Percentiles rank a stretch among this genome's conserved stretches.
These are phyloP conservation scores for Aquilaria agallochum DNA, from an alignment of 441 rosid genomes.

Conservation along the genomic window DNA sequence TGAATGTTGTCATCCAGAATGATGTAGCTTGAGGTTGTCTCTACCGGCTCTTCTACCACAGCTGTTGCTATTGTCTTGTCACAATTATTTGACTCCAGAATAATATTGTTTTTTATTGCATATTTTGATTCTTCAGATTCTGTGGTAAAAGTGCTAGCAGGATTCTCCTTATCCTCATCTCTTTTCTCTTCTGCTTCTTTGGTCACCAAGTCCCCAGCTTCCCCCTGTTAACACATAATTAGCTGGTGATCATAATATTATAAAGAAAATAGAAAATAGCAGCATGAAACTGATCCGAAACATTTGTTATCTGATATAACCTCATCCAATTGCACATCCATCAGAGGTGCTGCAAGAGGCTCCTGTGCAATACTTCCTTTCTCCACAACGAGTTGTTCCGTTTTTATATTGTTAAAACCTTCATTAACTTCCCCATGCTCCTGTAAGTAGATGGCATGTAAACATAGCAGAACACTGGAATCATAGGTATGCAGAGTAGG, in stretches of 20 bases:
- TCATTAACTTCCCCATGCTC: conserved; percentile 23
- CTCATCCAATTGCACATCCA: conserved; percentile 25
- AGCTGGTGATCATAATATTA: conserved; percentile 3
- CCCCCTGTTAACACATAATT: conserved; percentile 27
- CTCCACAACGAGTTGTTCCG: conserved; percentile 18
- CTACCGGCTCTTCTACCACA: conserved; percentile 8
- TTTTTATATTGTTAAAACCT: conserved; percentile 21
- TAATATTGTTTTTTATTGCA: conserved; percentile 13
- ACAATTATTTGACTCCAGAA: conserved; percentile 16
- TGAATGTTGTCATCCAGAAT: conserved; percentile 11
- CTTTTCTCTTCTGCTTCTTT: conserved; percentile 16
- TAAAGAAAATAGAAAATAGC: conserved; percentile 8
- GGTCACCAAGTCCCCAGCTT: conserved; percentile 1
- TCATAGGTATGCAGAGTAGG: background rate
- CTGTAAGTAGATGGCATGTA: conserved; percentile 23
- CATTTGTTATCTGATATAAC: conserved; percentile 10
- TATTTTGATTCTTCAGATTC: conserved; percentile 1
- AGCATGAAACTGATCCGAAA: background rate
- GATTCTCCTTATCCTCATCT: conserved; percentile 14
- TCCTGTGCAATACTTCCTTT: conserved; percentile 21
- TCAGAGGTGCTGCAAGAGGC: conserved; percentile 11
- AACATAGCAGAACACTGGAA: background rate
- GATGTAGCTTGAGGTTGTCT: conserved; percentile 17
- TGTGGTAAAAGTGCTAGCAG: background rate
- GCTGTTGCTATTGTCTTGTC: conserved; percentile 10